phyloP scores from a whole-genome alignment of 2,329 filamentous ascomycete genomes.

The Zymoseptoria ardabiliae region DNA sequence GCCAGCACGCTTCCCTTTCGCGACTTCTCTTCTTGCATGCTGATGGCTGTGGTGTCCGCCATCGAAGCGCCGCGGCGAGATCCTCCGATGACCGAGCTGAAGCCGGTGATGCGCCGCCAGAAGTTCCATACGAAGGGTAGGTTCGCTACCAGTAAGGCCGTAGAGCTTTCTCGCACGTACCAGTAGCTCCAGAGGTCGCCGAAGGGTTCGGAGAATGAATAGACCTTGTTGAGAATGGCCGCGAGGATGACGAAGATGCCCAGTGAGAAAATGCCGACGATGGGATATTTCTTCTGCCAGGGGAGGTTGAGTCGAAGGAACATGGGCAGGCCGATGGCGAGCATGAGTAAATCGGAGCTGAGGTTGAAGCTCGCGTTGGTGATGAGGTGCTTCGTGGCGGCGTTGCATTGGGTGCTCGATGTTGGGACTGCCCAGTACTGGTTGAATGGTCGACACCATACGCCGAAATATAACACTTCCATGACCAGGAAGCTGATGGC shows the following conservation, averaged over 20 bases:
- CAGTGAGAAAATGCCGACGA: slow-evolving; percentile 50
- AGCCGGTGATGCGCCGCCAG: slow-evolving; percentile 35
- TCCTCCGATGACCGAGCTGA: slow-evolving; percentile 19
- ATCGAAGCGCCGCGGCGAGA: background rate
- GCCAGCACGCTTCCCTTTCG: background rate
- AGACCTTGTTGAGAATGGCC: slow-evolving; percentile 55
- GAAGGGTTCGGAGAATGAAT: slow-evolving; percentile 52
- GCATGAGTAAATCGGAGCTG: slow-evolving; percentile 40
- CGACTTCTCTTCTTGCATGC: background rate
- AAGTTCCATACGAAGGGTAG: slow-evolving; percentile 54
- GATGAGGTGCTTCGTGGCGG: slow-evolving; percentile 33
- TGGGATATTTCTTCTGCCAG: slow-evolving; percentile 44
- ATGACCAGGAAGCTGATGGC: slow-evolving; percentile 31
- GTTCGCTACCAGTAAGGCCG: slow-evolving; percentile 54
- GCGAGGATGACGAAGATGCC: slow-evolving; percentile 52
- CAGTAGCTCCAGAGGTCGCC: slow-evolving; percentile 51
- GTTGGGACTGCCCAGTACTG: slow-evolving; percentile 32
- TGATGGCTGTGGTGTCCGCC: background rate
- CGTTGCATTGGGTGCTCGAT: slow-evolving; percentile 34
- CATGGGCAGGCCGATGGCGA: slow-evolving; percentile 39
- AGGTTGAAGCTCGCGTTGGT: slow-evolving; percentile 37
- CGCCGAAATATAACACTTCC: slow-evolving; percentile 34
- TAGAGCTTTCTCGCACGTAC: slow-evolving; percentile 54
- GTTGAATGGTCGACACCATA: slow-evolving; percentile 34
- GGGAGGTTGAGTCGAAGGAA: slow-evolving; percentile 39